Conservation (phyloP, 805 yeast genomes). For the Kockiozyma suomiensis region DNA sequence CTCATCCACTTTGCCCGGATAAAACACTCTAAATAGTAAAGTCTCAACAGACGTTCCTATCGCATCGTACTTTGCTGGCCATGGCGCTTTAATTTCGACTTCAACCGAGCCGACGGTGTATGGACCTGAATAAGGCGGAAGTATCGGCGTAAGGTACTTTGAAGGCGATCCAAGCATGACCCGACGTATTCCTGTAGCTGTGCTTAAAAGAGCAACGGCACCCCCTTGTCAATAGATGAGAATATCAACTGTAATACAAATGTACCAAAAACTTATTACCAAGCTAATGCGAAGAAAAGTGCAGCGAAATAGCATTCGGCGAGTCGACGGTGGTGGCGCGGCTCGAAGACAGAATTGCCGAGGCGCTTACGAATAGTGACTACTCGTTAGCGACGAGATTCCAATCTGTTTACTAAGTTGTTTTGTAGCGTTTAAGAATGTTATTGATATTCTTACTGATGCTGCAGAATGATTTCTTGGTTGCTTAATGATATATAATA, state of each 20-base stretch:
- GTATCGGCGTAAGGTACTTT: constrained; percentile 31
- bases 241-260: no score
- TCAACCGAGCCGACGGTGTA: constrained; percentile 35
- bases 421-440: no score
- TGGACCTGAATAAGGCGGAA: constrained; percentile 35
- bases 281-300: no score
- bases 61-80: constrained; percentile 23
- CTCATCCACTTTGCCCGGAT: constrained; percentile 25
- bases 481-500: no score
- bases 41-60: constrained; percentile 31
- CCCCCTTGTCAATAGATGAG: no score
- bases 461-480: no score
- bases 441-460: no score
- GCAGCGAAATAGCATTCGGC: background rate
- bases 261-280: no score
- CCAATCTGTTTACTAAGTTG: no score
- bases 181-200: background rate
- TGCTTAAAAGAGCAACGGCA: no score
- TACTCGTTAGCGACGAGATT: no score
- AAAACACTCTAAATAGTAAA: constrained; percentile 33
- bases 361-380: background rate
- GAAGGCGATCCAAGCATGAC: background rate
- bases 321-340: background rate
- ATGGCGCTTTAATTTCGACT: constrained; percentile 32
- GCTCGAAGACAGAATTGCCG: constrained; percentile 2